Base-by-base conservation (phyloP, 805 yeast species). In the Pichia nanzhaoensis region DNA sequence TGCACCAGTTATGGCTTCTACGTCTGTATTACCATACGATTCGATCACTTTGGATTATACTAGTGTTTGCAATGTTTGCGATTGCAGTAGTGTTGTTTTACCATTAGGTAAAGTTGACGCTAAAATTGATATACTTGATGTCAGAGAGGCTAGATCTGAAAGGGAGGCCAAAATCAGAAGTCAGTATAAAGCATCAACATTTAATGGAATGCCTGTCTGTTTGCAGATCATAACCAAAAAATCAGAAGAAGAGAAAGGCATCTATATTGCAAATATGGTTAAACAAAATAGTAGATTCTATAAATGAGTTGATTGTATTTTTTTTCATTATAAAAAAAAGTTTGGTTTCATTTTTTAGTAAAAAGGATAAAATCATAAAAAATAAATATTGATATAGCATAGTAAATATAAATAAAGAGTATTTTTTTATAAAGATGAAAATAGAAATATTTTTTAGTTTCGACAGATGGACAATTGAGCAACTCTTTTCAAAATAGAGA, bases 141-240 rank as follows among this genome's bases (percentile, higher is more conserved):
- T 48, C 5, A 49, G 49, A 14, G 40, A 51, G 12, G 61, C 67
- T 37, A 56, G 64, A 52, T 71, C 67, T 54, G 68, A 65, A 2
- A 55, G 68, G 3, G 84, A 79, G 41, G 53, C 60, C 37, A 67
- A 63, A 19, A 70, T 74, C 33, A 69, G 69, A 51, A 59, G 63
- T 27, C 57, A 68, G 41, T 80, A 77, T 38, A 47, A 53, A 37
- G 73, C 82, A 1, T 70, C 64, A 42, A 72, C 72, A 49, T 67
- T 71, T 58, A 70, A 77, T 51, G 82, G 80, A 4, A 76, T 80
- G 45, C 81, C 87, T 0, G 80, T 78, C 13, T 76, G 80, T 17
- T 63, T 83, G n/a, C 88, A 82, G 59, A 63, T 83, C 27, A 77
- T 81, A 3, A 78, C 83, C n/a, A 68, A 69, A 46, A 69, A 77